Conservation (phyloP, 306 rosid species). For the Canavalia gladiata region DNA sequence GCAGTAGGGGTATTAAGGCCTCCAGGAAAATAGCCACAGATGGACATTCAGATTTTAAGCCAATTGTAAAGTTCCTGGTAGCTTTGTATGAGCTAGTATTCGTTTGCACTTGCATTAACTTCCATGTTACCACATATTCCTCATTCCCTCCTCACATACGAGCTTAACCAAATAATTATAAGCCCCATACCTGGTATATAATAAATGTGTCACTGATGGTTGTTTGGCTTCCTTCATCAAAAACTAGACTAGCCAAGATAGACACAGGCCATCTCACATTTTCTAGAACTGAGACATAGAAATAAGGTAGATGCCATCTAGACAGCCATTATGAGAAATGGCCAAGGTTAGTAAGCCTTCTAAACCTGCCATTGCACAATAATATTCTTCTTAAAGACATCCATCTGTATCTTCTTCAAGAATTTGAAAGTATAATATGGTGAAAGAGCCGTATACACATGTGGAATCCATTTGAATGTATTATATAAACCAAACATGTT, state of each 20-base stretch:
- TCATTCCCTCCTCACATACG: too few species aligned
- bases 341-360: slow-evolving; percentile 99
- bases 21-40: too few species aligned
- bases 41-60: too few species aligned
- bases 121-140: too few species aligned
- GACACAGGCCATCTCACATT: slow-evolving; percentile 93
- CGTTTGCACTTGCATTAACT: too few species aligned
- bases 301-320: slow-evolving; percentile 97
- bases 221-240: slow-evolving; percentile 99
- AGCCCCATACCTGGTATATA: slow-evolving; percentile 66
- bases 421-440: slow-evolving; percentile 98
- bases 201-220: slow-evolving; percentile 95
- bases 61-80: too few species aligned
- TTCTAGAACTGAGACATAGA: slow-evolving; percentile 86
- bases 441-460: slow-evolving; percentile 85
- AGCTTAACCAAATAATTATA: too few species aligned
- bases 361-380: slow-evolving; percentile 92
- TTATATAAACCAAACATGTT: slow-evolving; percentile 92
- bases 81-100: too few species aligned
- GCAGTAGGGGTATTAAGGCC: too few species aligned
- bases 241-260: slow-evolving; percentile 86
- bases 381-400: slow-evolving; percentile 95
- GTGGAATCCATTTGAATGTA: slow-evolving; percentile 77
- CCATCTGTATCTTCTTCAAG: slow-evolving; percentile 97
- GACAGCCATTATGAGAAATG: slow-evolving; percentile 89